phyloP scores from a whole-genome alignment of 805 yeast genomes.

The Tetrapisispora arboricola region DNA sequence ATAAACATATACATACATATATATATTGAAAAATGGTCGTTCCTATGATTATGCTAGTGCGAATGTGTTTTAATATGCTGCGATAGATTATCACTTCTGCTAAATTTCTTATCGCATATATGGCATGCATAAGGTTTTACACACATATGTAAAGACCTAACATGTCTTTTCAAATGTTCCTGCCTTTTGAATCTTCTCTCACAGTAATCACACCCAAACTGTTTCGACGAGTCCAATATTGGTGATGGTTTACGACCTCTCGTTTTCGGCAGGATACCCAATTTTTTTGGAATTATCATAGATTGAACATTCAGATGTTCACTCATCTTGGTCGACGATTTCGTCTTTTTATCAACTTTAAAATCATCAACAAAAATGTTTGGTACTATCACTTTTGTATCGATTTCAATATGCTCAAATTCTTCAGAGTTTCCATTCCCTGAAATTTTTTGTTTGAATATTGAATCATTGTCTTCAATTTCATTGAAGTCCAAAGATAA shows the following conservation, averaged over 20 bases:
- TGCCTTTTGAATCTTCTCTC: conserved; percentile 60
- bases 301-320: conserved; percentile 1
- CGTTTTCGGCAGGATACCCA: conserved; percentile 23
- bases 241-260: conserved; percentile 59
- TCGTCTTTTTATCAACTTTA: conserved; percentile 1
- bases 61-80: conserved; percentile 56
- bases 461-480: background rate
- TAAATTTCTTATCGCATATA: conserved; percentile 52
- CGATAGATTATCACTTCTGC: conserved; percentile 54
- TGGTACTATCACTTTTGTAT: conserved; percentile 1
- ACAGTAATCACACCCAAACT: conserved; percentile 55
- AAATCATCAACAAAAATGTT: conserved; percentile 1
- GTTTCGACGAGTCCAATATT: conserved; percentile 46
- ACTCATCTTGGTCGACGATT: background rate
- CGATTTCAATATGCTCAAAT: conserved; percentile 1
- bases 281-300: conserved; percentile 1
- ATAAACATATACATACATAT: background rate
- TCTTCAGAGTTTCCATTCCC: background rate
- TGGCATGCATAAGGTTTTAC: conserved; percentile 61
- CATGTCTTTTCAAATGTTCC: conserved; percentile 68
- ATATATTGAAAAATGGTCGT: no score
- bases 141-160: conserved; percentile 60
- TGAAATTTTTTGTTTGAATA: background rate
- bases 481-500: background rate
- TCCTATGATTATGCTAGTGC: background rate